Conservation (phyloP, 2,329 filamentous ascomycete species). For the Emmonsia crescens region DNA sequence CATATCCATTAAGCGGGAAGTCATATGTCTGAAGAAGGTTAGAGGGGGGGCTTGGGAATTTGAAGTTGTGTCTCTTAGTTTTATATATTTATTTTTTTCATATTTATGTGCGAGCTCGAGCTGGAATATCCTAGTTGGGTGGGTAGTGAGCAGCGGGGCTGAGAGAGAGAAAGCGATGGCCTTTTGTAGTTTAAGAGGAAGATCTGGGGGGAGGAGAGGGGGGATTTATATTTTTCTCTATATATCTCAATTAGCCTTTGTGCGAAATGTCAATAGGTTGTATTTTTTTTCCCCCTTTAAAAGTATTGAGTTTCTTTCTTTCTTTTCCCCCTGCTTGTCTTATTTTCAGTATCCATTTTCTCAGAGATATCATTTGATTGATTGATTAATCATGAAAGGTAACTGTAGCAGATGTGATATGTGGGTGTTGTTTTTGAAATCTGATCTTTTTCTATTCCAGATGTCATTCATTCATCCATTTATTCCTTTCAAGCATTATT, state of each 20-base stretch:
- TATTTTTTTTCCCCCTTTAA: background rate
- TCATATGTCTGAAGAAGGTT: background rate
- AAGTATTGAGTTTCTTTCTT: background rate
- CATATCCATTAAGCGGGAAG: slow-evolving; percentile 3
- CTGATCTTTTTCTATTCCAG: too few relatives aligned
- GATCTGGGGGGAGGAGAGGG: background rate
- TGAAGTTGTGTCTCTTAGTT: background rate
- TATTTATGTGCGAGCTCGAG: background rate
- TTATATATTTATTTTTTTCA: background rate
- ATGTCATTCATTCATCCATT: too few relatives aligned
- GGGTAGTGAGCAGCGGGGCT: background rate
- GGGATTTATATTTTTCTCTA: background rate
- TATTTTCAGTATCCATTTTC: background rate
- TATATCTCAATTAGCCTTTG: background rate
- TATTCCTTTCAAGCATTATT: too few relatives aligned
- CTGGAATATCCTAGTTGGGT: background rate
- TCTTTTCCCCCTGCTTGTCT: background rate
- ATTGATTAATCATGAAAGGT: too few relatives aligned
- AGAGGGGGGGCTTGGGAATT: background rate
- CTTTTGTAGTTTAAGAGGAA: too few relatives aligned
- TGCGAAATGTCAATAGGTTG: background rate
- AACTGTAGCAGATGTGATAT: too few relatives aligned
- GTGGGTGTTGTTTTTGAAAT: too few relatives aligned
- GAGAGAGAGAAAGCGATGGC: too few relatives aligned
- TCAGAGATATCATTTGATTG: too few relatives aligned